Percentiles rank a stretch among this genome's conserved stretches.
phyloP scores from a whole-genome alignment of 2,329 filamentous ascomycete species.

The Trichoderma simmonsii region DNA sequence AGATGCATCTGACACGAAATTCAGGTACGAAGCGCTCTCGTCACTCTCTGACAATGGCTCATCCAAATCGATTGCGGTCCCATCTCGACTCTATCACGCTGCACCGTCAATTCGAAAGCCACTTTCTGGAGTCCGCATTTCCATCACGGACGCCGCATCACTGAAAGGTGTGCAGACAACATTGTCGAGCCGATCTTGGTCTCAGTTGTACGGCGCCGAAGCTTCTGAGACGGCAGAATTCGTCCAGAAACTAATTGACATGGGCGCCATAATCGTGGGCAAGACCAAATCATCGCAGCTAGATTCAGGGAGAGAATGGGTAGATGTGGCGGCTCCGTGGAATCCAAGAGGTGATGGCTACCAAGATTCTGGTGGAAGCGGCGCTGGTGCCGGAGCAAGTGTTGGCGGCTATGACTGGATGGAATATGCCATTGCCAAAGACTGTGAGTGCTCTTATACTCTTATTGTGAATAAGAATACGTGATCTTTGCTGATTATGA shows the following conservation, averaged over 20 bases:
- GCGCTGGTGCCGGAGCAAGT: constrained; percentile 38
- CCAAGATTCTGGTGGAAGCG: constrained; percentile 34
- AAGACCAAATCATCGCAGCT: constrained; percentile 53
- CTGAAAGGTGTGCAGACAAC: constrained; percentile 51
- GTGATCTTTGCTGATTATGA: neutral
- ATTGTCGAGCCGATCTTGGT: constrained; percentile 58
- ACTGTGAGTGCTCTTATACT: constrained; percentile 28
- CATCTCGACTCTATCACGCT: constrained; percentile 36
- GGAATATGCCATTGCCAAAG: constrained; percentile 35
- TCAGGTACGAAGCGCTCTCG: constrained; percentile 32
- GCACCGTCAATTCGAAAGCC: constrained; percentile 31
- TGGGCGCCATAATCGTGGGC: constrained; percentile 55
- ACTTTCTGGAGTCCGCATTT: constrained; percentile 37
- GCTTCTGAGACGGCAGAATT: constrained; percentile 45
- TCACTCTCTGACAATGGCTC: constrained; percentile 27
- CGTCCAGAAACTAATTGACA: constrained; percentile 54
- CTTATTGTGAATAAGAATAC: neutral
- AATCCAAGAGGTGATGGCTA: constrained; percentile 49
- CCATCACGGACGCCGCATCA: constrained; percentile 34
- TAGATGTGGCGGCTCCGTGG: constrained; percentile 40
- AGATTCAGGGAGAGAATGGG: constrained; percentile 42
- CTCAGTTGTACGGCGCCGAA: constrained; percentile 47
- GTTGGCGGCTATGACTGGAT: constrained; percentile 43
- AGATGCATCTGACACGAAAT: neutral
- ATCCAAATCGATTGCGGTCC: constrained; percentile 35